Evolutionary conservation across 805 yeast species (phyloP).

Genomic region (Cyberlindnera meyerae): DNA sequence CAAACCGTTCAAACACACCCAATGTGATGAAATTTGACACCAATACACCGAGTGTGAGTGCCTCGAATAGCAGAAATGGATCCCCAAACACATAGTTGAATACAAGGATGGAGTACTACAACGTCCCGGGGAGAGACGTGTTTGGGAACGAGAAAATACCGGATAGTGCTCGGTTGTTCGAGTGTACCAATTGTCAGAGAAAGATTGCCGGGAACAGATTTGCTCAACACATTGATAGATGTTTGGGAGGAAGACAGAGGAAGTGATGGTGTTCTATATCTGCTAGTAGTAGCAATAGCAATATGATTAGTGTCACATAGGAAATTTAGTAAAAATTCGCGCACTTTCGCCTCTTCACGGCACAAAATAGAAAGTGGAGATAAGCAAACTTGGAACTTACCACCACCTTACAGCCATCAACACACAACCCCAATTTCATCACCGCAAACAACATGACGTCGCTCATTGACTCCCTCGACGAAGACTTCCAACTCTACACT

Average conservation of each 20-base stretch:
- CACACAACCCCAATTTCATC: too few species aligned
- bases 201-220: constrained; percentile 87
- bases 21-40: constrained; percentile 5
- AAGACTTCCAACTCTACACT: not conserved
- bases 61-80: constrained; percentile 11
- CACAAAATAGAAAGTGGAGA: too few species aligned
- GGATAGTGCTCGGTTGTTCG: constrained; percentile 58
- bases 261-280: constrained; percentile 25
- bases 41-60: constrained; percentile 6
- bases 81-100: constrained; percentile 19
- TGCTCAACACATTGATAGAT: constrained; percentile 90
- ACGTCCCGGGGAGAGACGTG: constrained; percentile 32
- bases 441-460: too few species aligned
- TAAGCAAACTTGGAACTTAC: too few species aligned
- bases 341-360: too few species aligned
- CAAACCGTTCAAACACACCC: too few species aligned
- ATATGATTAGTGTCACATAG: too few species aligned
- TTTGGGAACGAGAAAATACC: constrained; percentile 47
- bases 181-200: constrained; percentile 77
- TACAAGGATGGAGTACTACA: constrained; percentile 17
- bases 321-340: too few species aligned
- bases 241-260: constrained; percentile 68
- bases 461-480: too few species aligned
- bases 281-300: too few species aligned
- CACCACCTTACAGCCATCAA: too few species aligned